phyloP scores from a whole-genome alignment of 169 alveolate genomes.

The Plasmodium cynomolgi region DNA sequence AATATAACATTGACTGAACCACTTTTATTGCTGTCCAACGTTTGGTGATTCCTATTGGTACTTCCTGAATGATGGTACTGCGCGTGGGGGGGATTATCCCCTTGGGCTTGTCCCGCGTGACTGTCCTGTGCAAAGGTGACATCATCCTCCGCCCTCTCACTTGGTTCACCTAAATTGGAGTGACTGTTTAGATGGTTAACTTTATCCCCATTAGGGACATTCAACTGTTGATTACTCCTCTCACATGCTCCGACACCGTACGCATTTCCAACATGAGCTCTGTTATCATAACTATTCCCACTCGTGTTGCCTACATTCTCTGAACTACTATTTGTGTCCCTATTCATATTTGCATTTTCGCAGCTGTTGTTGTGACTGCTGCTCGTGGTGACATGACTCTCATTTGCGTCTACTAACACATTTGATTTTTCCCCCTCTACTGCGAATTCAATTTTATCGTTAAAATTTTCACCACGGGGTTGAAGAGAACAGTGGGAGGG shows the following conservation, averaged over 20 bases:
- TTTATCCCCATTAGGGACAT: not conserved
- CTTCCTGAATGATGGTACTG: not conserved
- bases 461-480: not conserved
- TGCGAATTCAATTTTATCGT: not conserved
- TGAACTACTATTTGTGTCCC: not conserved
- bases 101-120: not conserved
- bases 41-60: not conserved
- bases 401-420: not conserved
- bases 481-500: not conserved
- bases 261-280: not conserved
- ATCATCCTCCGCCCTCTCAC: not conserved
- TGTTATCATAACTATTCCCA: not conserved
- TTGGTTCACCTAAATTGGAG: not conserved
- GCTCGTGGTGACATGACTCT: not conserved
- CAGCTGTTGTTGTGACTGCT: not conserved
- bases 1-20: not conserved
- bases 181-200: not conserved
- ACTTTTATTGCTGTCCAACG: not conserved
- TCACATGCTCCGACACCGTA: not conserved
- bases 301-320: not conserved
- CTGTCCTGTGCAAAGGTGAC: not conserved
- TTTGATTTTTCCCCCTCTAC: not conserved
- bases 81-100: not conserved
- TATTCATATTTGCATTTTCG: not conserved
- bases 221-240: not conserved